Base-by-base conservation (phyloP, 768 basidiomycete genomes). In the Suillus americanus region DNA sequence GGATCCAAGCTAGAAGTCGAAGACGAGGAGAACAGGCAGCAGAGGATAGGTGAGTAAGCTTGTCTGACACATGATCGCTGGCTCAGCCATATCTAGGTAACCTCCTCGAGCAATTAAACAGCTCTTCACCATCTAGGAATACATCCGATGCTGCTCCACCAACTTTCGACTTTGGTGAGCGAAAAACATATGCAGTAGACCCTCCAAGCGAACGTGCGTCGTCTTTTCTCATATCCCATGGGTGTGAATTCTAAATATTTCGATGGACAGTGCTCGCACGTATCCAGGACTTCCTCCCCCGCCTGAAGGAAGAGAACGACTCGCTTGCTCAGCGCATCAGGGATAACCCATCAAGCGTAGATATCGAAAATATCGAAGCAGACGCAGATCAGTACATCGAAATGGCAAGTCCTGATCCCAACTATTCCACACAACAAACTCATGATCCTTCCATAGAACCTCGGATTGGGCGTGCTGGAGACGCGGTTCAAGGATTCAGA, bases 201-300 rank as follows among this genome's bases (percentile, higher is more conserved):
- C 83, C 84, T 16, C 82, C 83, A 23, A 71, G 78, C 62, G 85
- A 85, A 67, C 79, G 87, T 87, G 70, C 62, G 86, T 77, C 41
- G 12, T 54, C 33, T 35, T 33, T 33, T 54, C 48, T 67, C 48
- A 61, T 55, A 6, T 55, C 13, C 14, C 20, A 35, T 13, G 12
- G 6, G 33, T n/a, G 5, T 35, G 20, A 30, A 10, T 30, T 53
- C 14, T 50, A 8, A 50, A 28, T 28, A 50, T 7, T 48, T 55
- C 30, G n/a, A 6, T 28, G n/a, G 7, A 20, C 66, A 92, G 90
- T 92, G 23, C 77, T 92, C 7, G 80, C 85, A 12, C 85, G 89
- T 20, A 80, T 91, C 4, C 84, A 86, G 71, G 82, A 85, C 0
- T 91, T 92, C 71, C 82, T 92, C 6, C 89, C 89, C 3, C 79